Base-by-base conservation (phyloP, 768 basidiomycete genomes). In the Tricholomella constricta region DNA sequence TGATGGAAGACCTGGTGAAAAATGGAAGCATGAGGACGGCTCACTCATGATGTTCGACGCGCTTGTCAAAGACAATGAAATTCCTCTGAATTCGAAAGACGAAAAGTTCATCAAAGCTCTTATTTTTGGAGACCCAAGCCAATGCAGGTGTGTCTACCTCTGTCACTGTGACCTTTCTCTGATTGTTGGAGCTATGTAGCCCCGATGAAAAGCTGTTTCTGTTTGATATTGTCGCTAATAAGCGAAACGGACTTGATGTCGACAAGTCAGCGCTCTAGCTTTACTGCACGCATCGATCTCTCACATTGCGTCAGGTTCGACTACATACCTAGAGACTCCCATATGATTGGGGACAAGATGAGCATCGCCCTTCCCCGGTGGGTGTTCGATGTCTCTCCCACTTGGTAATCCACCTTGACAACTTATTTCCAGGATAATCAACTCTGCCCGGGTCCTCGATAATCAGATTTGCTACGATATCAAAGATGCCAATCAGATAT, bases 151-250 rank as follows among this genome's bases (percentile, higher is more conserved):
- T 43, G 81, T 75, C 14, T 32, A n/a, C 40, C 19, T 26, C 42
- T 23, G 20, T 34, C 42, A 29, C 41, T 22, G 15, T 49, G 1
- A 17, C 17, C 23, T 27, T 6, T 15, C 12, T 7, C 35, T 35
- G 9, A 22, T 26, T 5, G 6, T 23, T 49, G n/a, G 49, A n/a
- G n/a, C n/a, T 45, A 32, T 23, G n/a, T 51, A 71, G 76, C 42
- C 60, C 70, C 0, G 62, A 72, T 14, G 86, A 86, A 63, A 91
- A 91, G 66, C 67, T 71, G 0, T 93, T 89, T 60, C 68, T 94
- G 2, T 94, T 93, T 61, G 88, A 93, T 48, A 92, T 94, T 45
- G 88, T 94, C 2, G 85, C 90, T 0, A 94, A 94, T 69, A 80
- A 80, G 65, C 73, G 82, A 6, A 93, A 92, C 55, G 91, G 91